Evolutionary conservation across 306 rosid species (phyloP).

Genomic region (Gastrolobium bilobum): DNA sequence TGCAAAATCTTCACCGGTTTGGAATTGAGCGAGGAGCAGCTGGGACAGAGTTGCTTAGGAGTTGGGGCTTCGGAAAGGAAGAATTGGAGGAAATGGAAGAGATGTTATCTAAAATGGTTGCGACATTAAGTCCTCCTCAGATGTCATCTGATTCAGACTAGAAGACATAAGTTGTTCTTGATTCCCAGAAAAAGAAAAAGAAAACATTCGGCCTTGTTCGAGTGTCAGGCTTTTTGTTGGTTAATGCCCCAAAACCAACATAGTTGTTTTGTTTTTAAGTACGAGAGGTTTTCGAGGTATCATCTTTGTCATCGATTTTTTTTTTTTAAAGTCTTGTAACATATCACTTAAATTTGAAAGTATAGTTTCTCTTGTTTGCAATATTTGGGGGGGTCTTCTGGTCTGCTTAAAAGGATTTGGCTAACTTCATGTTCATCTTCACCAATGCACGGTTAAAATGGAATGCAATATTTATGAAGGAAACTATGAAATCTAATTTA

Average conservation of each 20-base stretch:
- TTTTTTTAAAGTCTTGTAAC: no score
- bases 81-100: constrained; percentile 89
- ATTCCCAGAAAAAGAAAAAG: not conserved
- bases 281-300: no score
- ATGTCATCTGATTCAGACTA: constrained; percentile 86
- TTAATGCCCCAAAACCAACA: not conserved
- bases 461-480: no score
- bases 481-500: no score
- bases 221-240: constrained; percentile 13
- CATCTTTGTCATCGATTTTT: not conserved
- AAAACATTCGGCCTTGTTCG: not conserved
- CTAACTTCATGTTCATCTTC: no score
- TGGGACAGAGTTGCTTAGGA: constrained; percentile 69
- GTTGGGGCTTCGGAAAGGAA: constrained; percentile 85
- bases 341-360: no score
- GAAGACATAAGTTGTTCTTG: constrained; percentile 34
- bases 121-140: constrained; percentile 62
- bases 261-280: not conserved
- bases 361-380: no score
- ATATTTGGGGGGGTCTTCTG: no score
- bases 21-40: constrained; percentile 75
- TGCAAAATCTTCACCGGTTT: constrained; percentile 65
- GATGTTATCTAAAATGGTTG: constrained; percentile 75
- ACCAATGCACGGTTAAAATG: no score
- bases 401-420: no score